Conservation (phyloP, 345 rosid species). For the Mangifera indica region DNA sequence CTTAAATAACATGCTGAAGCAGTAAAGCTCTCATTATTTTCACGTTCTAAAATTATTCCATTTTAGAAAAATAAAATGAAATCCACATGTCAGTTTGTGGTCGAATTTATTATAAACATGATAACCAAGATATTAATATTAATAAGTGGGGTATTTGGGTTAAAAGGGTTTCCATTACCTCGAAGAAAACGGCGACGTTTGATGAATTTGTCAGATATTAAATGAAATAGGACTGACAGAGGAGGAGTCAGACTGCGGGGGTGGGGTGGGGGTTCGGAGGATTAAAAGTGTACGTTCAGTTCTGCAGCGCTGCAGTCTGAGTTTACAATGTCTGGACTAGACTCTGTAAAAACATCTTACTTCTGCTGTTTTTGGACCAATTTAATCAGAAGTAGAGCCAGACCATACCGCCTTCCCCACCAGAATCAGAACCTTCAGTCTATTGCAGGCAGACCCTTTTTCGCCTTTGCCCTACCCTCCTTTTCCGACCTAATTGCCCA, state of each 20-base stretch:
- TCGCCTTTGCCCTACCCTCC: not conserved
- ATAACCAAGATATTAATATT: too few species aligned
- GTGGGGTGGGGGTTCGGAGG: not conserved
- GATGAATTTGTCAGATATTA: not conserved
- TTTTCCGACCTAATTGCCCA: not conserved
- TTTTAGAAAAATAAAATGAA: too few species aligned
- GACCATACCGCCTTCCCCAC: slow-evolving; percentile 15
- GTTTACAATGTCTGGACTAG: not conserved
- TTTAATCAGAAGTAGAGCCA: slow-evolving; percentile 17
- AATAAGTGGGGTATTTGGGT: too few species aligned
- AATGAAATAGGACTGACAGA: not conserved
- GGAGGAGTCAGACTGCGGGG: not conserved
- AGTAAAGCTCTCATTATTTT: not conserved
- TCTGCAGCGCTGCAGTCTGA: not conserved
- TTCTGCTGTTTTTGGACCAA: slow-evolving; percentile 9
- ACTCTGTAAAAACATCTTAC: not conserved
- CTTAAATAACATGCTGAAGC: not conserved
- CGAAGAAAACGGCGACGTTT: too few species aligned
- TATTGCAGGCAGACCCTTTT: too few species aligned
- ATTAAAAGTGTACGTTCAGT: slow-evolving; percentile 5
- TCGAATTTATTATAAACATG: too few species aligned
- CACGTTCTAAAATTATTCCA: not conserved
- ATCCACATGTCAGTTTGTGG: too few species aligned
- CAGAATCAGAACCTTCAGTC: slow-evolving; percentile 30
- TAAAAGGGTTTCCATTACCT: too few species aligned